Percentiles rank a stretch among this genome's conserved stretches.
Conservation (phyloP, 2,329 filamentous ascomycete genomes). For the Scedosporium apiospermum region DNA sequence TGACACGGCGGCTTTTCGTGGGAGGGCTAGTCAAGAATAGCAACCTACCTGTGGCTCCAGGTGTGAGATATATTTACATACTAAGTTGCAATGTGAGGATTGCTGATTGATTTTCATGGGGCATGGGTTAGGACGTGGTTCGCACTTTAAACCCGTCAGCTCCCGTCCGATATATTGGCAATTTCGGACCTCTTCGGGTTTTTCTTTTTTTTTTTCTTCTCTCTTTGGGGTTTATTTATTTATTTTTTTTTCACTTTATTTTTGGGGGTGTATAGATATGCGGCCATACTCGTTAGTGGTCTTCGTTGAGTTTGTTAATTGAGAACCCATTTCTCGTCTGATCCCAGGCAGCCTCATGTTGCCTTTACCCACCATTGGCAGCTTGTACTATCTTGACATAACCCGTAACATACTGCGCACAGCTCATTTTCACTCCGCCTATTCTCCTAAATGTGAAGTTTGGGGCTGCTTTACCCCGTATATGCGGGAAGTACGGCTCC, state of each 20-base stretch:
- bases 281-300: neutral
- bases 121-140: neutral
- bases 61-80: neutral
- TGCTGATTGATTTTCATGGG: neutral
- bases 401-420: too few species aligned
- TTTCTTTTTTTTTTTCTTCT: too few species aligned
- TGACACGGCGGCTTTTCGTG: slow-evolving; percentile 8
- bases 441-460: neutral
- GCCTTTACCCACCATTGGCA: too few species aligned
- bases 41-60: neutral
- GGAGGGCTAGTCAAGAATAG: neutral
- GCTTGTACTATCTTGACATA: too few species aligned
- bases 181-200: too few species aligned
- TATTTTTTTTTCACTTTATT: too few species aligned
- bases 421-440: too few species aligned
- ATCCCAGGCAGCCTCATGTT: too few species aligned
- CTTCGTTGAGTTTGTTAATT: neutral
- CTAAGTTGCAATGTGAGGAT: neutral
- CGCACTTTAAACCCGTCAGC: too few species aligned
- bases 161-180: too few species aligned
- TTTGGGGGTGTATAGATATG: neutral
- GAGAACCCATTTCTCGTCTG: too few species aligned
- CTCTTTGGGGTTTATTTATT: too few species aligned
- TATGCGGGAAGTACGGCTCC: neutral
- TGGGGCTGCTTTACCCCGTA: neutral